Evolutionary conservation across 1,139 yeast species (phyloP), one percentile per base, ranked within the genome.

Genomic region (Suhomyces yuchorum): DNA sequence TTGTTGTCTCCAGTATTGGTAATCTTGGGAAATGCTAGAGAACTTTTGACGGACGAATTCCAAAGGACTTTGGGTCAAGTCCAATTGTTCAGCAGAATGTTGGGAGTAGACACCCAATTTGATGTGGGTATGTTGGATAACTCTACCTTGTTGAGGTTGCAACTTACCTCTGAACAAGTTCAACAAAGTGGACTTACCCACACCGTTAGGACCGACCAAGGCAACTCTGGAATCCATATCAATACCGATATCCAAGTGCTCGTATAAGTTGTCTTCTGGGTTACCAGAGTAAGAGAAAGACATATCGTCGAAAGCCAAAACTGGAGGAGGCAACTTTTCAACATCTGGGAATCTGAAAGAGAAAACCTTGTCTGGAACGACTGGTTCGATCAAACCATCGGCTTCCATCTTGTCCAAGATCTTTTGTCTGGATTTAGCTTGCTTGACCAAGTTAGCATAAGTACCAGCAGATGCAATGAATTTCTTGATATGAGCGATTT

Each of bases 391-490:
- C 63, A 93, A 82, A 67, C 99, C 99, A 69, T 93, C 99, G 59
- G 99, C 99, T 77, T 93, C 99, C 99, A 93, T 95, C 85, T 95
- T 95, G 75, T 93, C 99, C 73, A 93, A 81, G 68, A 93, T 95
- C 85, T 95, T 93, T 81, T 95, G 99, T 78, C 98, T 90, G 41
- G 99, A 93, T 75, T 93, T 93, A 56, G 99, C 99, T 77, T 93
- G 99, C 73, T 88, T 89, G 51, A 95, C 99, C 80, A 93, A 81
- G 77, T 95, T 95, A 55, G 99, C 99, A 77, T 93, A 95, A 52
- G 99, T 95, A 92, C 99, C 99, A 55, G 99, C 99, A 60, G 97
- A 88, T 46, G 99, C 99, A 77, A 93, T 95, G 70, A 93, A 93
- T 77, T 93, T 93, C 81, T 93, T 95, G 73, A 95, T 95, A 73